A percentile compares a stretch with the other conserved stretches of the same genome.
Evolutionary conservation across 177 flowering plant genomes (phyloP).

Genomic region (Vitis hybrid): DNA sequence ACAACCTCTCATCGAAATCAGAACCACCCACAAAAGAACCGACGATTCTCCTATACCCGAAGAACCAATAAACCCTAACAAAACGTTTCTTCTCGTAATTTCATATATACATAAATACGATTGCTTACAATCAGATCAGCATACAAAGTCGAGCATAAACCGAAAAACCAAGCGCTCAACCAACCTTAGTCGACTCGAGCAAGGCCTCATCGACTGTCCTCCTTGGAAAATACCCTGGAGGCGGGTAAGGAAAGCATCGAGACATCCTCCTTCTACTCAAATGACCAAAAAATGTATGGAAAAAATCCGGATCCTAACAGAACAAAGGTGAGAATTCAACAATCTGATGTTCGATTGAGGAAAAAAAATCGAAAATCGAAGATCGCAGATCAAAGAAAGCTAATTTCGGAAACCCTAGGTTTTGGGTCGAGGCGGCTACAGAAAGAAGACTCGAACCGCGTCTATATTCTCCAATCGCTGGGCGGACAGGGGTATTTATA

Average conservation of each 20-base stretch:
- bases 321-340: too few species aligned
- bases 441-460: neutral
- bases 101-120: too few species aligned
- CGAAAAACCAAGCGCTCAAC: conserved; percentile 40
- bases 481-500: neutral
- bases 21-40: too few species aligned
- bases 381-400: neutral
- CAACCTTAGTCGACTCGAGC: conserved; percentile 68
- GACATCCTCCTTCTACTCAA: conserved; percentile 36
- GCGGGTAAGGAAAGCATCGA: conserved; percentile 67
- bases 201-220: conserved; percentile 27
- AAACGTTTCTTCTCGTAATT: too few species aligned
- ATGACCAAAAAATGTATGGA: neutral
- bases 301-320: too few species aligned
- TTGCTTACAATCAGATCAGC: neutral
- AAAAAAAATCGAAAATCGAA: too few species aligned
- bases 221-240: conserved; percentile 40
- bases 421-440: conserved; percentile 9
- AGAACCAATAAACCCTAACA: too few species aligned
- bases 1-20: too few species aligned
- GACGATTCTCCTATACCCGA: too few species aligned
- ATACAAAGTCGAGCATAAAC: conserved; percentile 26
- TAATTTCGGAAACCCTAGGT: neutral
- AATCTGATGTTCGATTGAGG: too few species aligned
- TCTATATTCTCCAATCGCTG: neutral